Evolutionary conservation across 2,329 filamentous ascomycete genomes (phyloP), one percentile per base, ranked within the genome.

Genomic region (Nigrospora oryzae): DNA sequence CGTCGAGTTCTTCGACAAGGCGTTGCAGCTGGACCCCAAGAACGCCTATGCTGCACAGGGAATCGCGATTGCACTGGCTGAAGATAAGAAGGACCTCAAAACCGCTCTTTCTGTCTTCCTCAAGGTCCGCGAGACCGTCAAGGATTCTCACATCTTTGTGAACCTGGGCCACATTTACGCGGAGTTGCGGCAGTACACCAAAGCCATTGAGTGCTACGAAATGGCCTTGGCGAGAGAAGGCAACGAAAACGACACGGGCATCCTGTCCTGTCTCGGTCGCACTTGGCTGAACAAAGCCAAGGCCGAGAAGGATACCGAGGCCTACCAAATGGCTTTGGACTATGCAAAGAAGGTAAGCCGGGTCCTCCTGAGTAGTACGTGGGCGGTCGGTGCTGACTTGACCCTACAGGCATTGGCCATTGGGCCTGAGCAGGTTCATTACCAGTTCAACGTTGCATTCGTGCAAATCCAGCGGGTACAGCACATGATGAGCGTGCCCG

Each of bases 1-100:
- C 0, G 90, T 97, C 11, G 94, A 98, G 61, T 98, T 98, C 66
- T 98, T 96, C 56, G 93, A 97, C 62, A 98, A 98, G 68, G 91
- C 91, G 5, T 71, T 98, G 17, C 89, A 94, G 51, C 71, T 98
- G n/a, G 93, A 98, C 58, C 83, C 89, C 0, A 89, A 85, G 68
- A 98, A 97, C 55, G 91, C 93, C 0, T 95, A 95, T 62, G 94
- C 94, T 8, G 93, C 93, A 2, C 93, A 98, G 61, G 93, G 94
- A 49, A 82, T 98, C 52, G 93, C 88, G 13, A 97, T 98, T 59
- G 90, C 91, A 10, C 73, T 98, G 28, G 83, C 93, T 1, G 93
- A 98, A 62, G 91, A 97, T 62, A 93, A 86, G 69, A 96, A 93
- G 64, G 89, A 97, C 56, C 83, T 83, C 63, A 83, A 83, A 51